Evolutionary conservation across 768 basidiomycete genomes (phyloP).

Genomic region (Terana coerulea): DNA sequence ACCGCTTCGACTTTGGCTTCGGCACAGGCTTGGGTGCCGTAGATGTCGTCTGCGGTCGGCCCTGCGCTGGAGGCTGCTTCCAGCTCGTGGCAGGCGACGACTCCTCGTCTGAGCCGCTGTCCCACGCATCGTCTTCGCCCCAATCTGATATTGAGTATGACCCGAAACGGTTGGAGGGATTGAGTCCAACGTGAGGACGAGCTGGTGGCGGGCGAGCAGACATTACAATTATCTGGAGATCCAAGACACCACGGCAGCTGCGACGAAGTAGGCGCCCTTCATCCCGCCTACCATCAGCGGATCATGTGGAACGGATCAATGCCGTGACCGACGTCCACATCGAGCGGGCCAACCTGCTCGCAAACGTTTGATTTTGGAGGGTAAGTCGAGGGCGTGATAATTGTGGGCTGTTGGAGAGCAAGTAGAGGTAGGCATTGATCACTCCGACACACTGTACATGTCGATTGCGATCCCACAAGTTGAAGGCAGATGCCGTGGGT

Average conservation of each 20-base stretch:
- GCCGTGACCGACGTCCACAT: too few relatives aligned
- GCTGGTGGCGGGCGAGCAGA: constrained; percentile 66
- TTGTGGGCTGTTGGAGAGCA: too few relatives aligned
- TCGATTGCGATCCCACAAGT: too few relatives aligned
- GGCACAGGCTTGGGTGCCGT: constrained; percentile 57
- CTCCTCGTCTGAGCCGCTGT: constrained; percentile 77
- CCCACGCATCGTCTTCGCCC: constrained; percentile 89
- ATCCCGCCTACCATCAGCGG: not conserved
- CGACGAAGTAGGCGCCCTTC: constrained; percentile 6
- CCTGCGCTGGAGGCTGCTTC: constrained; percentile 13
- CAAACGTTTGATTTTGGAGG: too few relatives aligned
- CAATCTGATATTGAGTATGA: constrained; percentile 50
- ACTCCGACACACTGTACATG: too few relatives aligned
- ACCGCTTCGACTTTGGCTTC: constrained; percentile 41
- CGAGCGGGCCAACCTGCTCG: too few relatives aligned
- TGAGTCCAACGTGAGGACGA: constrained; percentile 67
- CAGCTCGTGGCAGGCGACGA: constrained; percentile 43
- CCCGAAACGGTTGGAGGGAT: constrained; percentile 42
- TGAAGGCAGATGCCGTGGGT: too few relatives aligned
- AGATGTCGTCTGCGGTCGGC: constrained; percentile 22
- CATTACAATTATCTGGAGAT: constrained; percentile 27
- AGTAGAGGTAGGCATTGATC: too few relatives aligned
- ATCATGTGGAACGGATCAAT: not conserved
- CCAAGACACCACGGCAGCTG: not conserved
- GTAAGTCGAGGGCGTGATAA: too few relatives aligned